Evolutionary conservation across 2,329 filamentous ascomycete species (phyloP).

Genomic region (Epicoccum sorghinum): DNA sequence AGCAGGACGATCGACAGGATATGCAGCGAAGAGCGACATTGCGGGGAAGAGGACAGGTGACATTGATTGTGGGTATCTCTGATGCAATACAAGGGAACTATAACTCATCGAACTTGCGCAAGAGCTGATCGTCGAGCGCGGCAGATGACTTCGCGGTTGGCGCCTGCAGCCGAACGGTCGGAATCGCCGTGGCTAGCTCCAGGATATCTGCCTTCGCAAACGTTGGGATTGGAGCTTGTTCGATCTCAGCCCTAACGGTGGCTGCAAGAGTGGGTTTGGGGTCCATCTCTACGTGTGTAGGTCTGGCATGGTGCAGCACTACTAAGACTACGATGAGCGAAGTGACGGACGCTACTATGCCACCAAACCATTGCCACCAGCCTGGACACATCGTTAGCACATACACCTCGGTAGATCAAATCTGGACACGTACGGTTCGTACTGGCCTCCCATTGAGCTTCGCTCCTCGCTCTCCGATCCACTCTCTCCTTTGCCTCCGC

Average conservation of each 20-base stretch:
- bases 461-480: conserved; percentile 70
- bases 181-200: conserved; percentile 15
- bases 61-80: conserved; percentile 24
- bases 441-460: conserved; percentile 71
- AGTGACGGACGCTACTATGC: conserved; percentile 57
- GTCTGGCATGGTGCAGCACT: conserved; percentile 41
- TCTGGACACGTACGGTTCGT: conserved; percentile 50
- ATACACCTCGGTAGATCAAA: neutral
- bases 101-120: conserved; percentile 34
- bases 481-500: conserved; percentile 68
- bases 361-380: conserved; percentile 68
- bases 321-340: conserved; percentile 56
- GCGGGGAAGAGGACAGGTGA: neutral
- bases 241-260: conserved; percentile 26
- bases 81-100: conserved; percentile 11
- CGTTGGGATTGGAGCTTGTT: conserved; percentile 39
- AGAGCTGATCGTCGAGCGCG: conserved; percentile 19
- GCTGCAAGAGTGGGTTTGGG: conserved; percentile 22
- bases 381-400: conserved; percentile 35
- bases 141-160: conserved; percentile 4
- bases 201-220: conserved; percentile 44
- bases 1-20: neutral
- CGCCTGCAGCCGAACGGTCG: conserved; percentile 8
- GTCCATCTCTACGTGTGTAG: conserved; percentile 16
- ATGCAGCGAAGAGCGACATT: neutral